Evolutionary conservation across 345 rosid species (phyloP), one percentile per base, ranked within the genome.

Genomic region (Brassica juncea): DNA sequence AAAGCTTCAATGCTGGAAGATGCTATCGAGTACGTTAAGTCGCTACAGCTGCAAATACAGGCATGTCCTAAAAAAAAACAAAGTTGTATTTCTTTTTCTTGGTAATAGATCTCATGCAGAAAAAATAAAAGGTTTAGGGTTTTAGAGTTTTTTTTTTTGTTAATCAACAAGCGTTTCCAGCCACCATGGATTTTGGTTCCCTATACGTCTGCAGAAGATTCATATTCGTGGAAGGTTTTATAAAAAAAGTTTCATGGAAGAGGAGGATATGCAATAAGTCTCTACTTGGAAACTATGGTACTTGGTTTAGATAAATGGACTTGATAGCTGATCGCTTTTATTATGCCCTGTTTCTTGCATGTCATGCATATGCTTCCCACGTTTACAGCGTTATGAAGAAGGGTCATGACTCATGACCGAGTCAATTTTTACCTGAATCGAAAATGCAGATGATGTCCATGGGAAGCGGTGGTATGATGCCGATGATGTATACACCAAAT

Each of bases 401-500:
- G 31, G 4, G 5, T 21, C 31, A 42, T 66, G 69, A 12, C 52
- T 21, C 30, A 42, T 67, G 69, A 12, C 52, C 1, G 12, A 42
- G 21, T 80, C 25, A 68, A 23, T 68, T 61, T 34, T n/a, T 52
- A 15, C 49, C 59, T 74, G 9, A 75, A 31, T 27, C 28, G 15
- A 73, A 61, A 42, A 49, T 72, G 77, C 82, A 89, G 96, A 88
- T 88, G 87, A 88, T 89, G 89, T 89, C 90, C 32, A 81, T 67
- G 86, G 90, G 92, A 81, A 77, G 88, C 4, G 83, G 88, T 7
- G 82, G 73, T 70, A 72, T 83, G 84, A 84, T 84, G 31, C 87
- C 89, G 0, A 80, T 84, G 91, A 90, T 85, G 89, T 85, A 80
- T 78, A 85, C 87, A 0, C 85, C 87, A 1, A 74, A 87, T 27